These are phyloP conservation scores for Fusarium palustre DNA, from an alignment of 2,329 filamentous ascomycete genomes.

Conservation along the genomic window DNA sequence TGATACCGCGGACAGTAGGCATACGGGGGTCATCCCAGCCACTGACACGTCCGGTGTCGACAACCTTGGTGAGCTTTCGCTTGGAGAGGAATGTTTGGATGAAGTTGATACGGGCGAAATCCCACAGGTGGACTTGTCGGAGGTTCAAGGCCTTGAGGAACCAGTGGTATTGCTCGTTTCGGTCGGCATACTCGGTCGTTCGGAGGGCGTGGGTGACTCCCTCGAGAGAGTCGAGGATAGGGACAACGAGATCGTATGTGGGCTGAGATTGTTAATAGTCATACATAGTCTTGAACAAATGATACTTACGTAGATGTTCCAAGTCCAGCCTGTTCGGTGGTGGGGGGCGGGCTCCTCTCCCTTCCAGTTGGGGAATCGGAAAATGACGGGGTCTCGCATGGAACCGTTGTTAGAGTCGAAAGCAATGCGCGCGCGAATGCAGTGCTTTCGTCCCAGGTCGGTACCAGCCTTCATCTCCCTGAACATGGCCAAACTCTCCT, in stretches of 20 bases:
- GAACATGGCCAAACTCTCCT: conserved; percentile 88
- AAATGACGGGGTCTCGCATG: conserved; percentile 96
- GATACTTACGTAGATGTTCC: conserved; percentile 75
- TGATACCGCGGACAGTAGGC: conserved; percentile 84
- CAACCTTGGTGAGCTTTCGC: conserved; percentile 86
- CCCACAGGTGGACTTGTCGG: conserved; percentile 84
- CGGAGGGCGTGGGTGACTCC: conserved; percentile 86
- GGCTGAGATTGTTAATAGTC: conserved; percentile 53
- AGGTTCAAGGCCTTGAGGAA: conserved; percentile 80
- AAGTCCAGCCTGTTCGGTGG: conserved; percentile 81
- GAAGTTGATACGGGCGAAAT: conserved; percentile 87
- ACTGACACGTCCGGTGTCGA: conserved; percentile 79
- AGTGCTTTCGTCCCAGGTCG: conserved; percentile 83
- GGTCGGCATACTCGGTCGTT: conserved; percentile 88
- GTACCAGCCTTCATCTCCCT: conserved; percentile 93
- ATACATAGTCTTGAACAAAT: background rate
- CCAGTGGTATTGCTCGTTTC: conserved; percentile 89
- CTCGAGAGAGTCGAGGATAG: conserved; percentile 82
- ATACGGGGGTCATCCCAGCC: conserved; percentile 91
- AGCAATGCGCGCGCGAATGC: conserved; percentile 94
- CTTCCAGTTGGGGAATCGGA: conserved; percentile 81
- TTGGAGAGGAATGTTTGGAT: conserved; percentile 85
- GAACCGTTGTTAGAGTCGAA: conserved; percentile 94
- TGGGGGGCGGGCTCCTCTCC: conserved; percentile 62
- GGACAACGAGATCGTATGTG: conserved; percentile 88